Evolutionary conservation across 1,139 yeast genomes (phyloP).

Genomic region (Kodamaea sp.): DNA sequence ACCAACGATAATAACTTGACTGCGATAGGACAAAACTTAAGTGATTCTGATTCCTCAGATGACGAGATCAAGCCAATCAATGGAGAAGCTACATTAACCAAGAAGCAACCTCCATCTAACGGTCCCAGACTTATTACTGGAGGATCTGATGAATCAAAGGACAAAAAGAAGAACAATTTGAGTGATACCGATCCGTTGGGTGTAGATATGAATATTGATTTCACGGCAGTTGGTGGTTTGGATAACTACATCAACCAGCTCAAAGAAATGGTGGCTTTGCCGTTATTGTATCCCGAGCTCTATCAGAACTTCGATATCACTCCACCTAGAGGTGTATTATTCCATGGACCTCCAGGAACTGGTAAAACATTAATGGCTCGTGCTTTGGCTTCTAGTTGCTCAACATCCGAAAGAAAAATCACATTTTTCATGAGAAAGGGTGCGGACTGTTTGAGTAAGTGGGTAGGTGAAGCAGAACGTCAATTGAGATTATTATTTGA

Average conservation of each 20-base stretch:
- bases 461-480: constrained; percentile 99
- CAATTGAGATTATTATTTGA: constrained; percentile 87
- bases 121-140: constrained; percentile 36
- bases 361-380: constrained; percentile 99
- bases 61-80: constrained; percentile 50
- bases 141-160: constrained; percentile 28
- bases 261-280: constrained; percentile 96
- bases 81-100: constrained; percentile 37
- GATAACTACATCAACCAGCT: constrained; percentile 88
- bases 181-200: constrained; percentile 97
- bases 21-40: constrained; percentile 51
- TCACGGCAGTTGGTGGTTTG: constrained; percentile 88
- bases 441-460: constrained; percentile 93
- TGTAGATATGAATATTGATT: constrained; percentile 89
- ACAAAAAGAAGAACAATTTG: constrained; percentile 61
- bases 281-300: constrained; percentile 89
- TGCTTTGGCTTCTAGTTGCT: constrained; percentile 93
- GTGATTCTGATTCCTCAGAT: constrained; percentile 74
- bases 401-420: constrained; percentile 77
- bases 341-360: constrained; percentile 99
- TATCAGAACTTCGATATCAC: constrained; percentile 88
- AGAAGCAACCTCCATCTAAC: constrained; percentile 22
- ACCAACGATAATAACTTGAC: constrained; percentile 33
- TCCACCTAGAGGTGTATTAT: constrained; percentile 96
- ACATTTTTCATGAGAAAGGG: constrained; percentile 99